A percentile compares a stretch with the other conserved stretches of the same genome.
Evolutionary conservation across 352 stramenopile species (phyloP).

Genomic region (Albugo candida): DNA sequence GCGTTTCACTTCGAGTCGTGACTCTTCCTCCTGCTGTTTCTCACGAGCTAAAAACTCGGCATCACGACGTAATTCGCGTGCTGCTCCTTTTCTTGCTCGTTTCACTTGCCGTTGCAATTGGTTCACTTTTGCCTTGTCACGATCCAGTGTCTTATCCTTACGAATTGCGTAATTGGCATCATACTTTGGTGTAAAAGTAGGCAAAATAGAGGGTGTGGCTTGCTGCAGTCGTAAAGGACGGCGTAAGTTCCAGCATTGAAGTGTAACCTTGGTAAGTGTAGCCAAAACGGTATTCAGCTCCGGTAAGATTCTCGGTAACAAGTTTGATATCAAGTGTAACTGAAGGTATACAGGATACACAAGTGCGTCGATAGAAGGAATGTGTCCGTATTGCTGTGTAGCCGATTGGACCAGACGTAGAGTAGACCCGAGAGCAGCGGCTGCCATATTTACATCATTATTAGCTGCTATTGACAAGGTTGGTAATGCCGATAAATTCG

Average conservation of each 20-base stretch:
- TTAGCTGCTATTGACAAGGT: no score
- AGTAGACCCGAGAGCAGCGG: conserved; percentile 5
- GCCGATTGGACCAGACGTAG: conserved; percentile 14
- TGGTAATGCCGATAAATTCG: no score
- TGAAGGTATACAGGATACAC: background rate
- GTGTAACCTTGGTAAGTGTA: background rate
- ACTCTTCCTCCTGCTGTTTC: conserved; percentile 77
- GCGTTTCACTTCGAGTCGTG: conserved; percentile 49
- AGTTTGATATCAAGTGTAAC: background rate
- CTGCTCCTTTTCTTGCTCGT: conserved; percentile 89
- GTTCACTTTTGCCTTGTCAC: conserved; percentile 73
- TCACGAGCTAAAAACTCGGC: conserved; percentile 86
- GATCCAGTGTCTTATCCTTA: conserved; percentile 77
- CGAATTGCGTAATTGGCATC: conserved; percentile 83
- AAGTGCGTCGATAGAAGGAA: conserved; percentile 42
- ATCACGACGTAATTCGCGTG: conserved; percentile 88
- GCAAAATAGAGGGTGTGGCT: conserved; percentile 41
- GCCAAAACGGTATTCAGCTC: background rate
- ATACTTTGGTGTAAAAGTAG: conserved; percentile 79
- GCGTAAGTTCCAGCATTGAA: conserved; percentile 1
- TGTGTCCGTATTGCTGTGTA: conserved; percentile 20
- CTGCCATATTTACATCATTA: no score
- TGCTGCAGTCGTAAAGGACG: conserved; percentile 56
- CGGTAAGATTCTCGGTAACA: no score
- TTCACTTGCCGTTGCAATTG: conserved; percentile 91